These are phyloP conservation scores for Elaeis guineensis DNA, from an alignment of 176 grass and related monocot genomes.

Conservation along the genomic window DNA sequence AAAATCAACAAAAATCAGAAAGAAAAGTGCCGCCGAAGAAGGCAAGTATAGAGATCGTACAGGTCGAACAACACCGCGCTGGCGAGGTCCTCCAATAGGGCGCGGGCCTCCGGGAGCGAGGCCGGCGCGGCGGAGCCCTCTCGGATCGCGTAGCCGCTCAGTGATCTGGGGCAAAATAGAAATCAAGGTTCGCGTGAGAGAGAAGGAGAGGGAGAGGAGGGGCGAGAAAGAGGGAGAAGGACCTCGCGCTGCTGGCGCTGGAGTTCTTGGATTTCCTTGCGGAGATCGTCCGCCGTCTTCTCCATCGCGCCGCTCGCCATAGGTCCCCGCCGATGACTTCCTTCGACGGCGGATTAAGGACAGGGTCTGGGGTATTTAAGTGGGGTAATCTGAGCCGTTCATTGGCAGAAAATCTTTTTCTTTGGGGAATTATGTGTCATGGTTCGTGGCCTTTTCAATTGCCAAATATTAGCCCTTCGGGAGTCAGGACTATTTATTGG, in stretches of 20 bases:
- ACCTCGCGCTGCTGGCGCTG: slow-evolving; percentile 97
- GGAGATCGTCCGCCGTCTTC: slow-evolving; percentile 88
- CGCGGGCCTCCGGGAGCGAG: slow-evolving; percentile 21
- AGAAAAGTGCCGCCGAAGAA: background rate
- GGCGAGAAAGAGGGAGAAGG: background rate
- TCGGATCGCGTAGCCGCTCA: slow-evolving; percentile 79
- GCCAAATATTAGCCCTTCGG: too few species aligned
- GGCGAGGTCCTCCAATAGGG: slow-evolving; percentile 12
- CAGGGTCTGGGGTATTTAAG: too few species aligned
- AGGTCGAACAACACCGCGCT: slow-evolving; percentile 53
- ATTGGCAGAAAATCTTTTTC: too few species aligned
- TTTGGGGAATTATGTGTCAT: too few species aligned
- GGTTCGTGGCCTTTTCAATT: too few species aligned
- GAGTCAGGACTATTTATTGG: too few species aligned
- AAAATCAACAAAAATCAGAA: background rate
- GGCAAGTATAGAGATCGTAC: slow-evolving; percentile 19
- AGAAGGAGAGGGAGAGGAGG: background rate
- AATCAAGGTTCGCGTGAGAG: slow-evolving; percentile 24
- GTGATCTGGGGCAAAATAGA: slow-evolving; percentile 53
- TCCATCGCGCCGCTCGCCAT: slow-evolving; percentile 53
- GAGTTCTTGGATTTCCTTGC: slow-evolving; percentile 90
- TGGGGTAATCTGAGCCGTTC: too few species aligned
- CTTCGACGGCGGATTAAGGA: too few species aligned
- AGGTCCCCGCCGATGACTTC: background rate
- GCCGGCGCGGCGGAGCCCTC: slow-evolving; percentile 54